Percentiles rank a stretch among this genome's conserved stretches.
Conservation (phyloP, 148 eudicot genomes). For the Rhododendron kiyosumense region DNA sequence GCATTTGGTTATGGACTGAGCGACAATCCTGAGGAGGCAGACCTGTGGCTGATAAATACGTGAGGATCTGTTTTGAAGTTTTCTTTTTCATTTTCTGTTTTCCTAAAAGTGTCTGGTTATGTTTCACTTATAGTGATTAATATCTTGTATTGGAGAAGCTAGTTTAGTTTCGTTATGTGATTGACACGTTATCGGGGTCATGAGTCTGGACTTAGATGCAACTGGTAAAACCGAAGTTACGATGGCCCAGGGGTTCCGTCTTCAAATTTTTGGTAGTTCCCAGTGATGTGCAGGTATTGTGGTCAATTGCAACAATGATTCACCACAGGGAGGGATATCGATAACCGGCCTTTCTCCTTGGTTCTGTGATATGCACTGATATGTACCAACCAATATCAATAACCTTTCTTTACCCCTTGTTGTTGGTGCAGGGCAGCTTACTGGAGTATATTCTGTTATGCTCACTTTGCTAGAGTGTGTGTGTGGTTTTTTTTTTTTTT, state of each 20-base stretch:
- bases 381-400: background rate
- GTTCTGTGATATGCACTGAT: background rate
- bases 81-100: background rate
- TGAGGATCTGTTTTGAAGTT: conserved; percentile 31
- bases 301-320: background rate
- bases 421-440: background rate
- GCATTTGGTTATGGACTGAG: conserved; percentile 79
- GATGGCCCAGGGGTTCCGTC: background rate
- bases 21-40: conserved; percentile 81
- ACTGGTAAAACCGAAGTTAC: background rate
- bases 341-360: background rate
- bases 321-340: background rate
- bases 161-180: background rate
- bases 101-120: background rate
- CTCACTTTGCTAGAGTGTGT: background rate
- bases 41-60: conserved; percentile 97
- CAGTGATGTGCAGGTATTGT: background rate
- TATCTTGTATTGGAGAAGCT: background rate
- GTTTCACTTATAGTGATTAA: background rate
- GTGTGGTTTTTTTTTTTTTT: background rate
- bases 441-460: background rate
- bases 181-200: background rate
- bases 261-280: background rate
- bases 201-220: background rate
- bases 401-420: background rate